Evolutionary conservation across 2,329 filamentous ascomycete species (phyloP), one percentile per base, ranked within the genome.

Genomic region (Coniochaeta prunicola): DNA sequence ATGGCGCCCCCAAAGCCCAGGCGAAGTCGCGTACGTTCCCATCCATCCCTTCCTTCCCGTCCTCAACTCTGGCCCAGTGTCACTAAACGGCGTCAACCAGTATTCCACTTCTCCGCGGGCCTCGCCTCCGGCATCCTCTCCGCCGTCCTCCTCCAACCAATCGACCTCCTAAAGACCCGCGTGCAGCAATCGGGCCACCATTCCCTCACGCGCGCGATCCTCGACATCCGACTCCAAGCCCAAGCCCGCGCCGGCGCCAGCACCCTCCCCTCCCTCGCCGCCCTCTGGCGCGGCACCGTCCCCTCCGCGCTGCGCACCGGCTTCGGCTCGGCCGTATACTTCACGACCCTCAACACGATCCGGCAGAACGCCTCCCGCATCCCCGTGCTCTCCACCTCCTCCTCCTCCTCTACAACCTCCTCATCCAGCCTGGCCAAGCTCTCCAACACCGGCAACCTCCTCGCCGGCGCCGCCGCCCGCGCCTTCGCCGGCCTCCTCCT

Each of bases 111-210:
- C 73, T 75, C 88, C 65, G 93, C 92, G 63, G 94, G 94, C 63
- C 84, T 97, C 59, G 85, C 85, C 68, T 97, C 92, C 8, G 94
- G 94, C 67, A 82, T 96, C 56, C 84, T 91, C 64, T 94, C 92
- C 57, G 92, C 94, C 58, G 86, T 96, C 60, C 86, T 97, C 58
- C 84, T 99, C 17, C 94, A 99, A 74, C 94, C 94, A 28, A 89
- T 94, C 68, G 94, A 99, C 75, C 87, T 99, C 4, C 86, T 99
- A 71, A 99, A 99, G 75, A 99, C 94, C 31, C 88, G 94, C 53
- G 87, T 97, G 42, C 94, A 99, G 71, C 94, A 97, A 73, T 91
- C 90, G 34, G 85, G 85, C 55, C 82, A 84, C 64, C 82, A 84
- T 64, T 85, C 91, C 2, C 83, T 97, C 59, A 73, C 84, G 57